Percentiles rank a stretch among this genome's conserved stretches.
These are phyloP conservation scores for Podospora comata DNA, from an alignment of 495 filamentous ascomycete species.

Conservation along the genomic window DNA sequence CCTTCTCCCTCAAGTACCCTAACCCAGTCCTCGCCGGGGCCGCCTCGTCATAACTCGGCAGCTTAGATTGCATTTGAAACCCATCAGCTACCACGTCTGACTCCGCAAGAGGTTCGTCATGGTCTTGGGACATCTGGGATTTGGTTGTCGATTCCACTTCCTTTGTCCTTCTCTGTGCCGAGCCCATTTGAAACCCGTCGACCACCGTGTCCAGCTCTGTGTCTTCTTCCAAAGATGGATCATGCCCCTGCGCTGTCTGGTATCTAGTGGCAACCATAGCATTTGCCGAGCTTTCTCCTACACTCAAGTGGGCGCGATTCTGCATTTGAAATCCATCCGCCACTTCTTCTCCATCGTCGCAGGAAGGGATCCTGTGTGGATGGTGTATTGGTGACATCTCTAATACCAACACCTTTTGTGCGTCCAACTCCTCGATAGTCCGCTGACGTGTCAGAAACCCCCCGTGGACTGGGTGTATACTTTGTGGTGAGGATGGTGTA, in stretches of 20 bases:
- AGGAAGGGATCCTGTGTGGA: not conserved
- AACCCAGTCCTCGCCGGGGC: not conserved
- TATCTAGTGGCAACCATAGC: no score
- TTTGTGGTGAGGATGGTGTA: not conserved
- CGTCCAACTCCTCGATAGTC: not conserved
- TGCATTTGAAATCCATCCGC: slow-evolving; percentile 1
- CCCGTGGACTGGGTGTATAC: not conserved
- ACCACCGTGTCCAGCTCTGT: not conserved
- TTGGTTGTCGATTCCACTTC: not conserved
- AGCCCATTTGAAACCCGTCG: not conserved
- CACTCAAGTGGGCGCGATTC: no score
- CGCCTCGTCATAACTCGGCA: not conserved
- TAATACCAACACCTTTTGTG: not conserved
- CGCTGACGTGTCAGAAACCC: not conserved
- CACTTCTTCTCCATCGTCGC: not conserved
- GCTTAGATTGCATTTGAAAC: slow-evolving; percentile 1
- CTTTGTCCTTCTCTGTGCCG: not conserved
- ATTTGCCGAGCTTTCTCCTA: no score
- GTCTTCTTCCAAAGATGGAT: no score
- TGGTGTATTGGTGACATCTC: not conserved
- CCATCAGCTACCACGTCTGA: not conserved
- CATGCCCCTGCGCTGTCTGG: no score
- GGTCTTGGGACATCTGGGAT: not conserved
- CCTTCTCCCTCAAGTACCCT: not conserved
- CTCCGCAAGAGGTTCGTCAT: not conserved